Conservation (phyloP, 1,284 basidiomycete genomes). For the Leccinum griseonigrum region DNA sequence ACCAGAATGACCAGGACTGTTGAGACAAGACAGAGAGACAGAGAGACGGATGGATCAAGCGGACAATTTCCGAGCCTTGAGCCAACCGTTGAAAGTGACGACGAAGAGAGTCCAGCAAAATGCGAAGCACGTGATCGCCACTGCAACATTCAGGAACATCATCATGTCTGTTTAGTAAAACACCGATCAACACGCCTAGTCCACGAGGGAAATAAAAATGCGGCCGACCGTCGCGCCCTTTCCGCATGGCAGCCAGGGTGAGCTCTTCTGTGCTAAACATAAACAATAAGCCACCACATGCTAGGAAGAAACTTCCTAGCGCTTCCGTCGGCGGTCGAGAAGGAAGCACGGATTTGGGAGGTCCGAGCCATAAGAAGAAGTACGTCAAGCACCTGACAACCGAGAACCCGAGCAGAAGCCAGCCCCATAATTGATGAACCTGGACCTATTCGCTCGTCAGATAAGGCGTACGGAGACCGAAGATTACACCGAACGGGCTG, state of each 20-base stretch:
- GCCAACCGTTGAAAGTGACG: constrained; percentile 78
- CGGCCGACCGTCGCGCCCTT: constrained; percentile 77
- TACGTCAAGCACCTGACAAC: constrained; percentile 85
- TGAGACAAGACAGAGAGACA: constrained; percentile 8
- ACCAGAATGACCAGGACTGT: constrained; percentile 36
- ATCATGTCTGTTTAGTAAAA: constrained; percentile 57
- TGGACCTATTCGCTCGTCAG: constrained; percentile 52
- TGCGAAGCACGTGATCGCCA: constrained; percentile 79
- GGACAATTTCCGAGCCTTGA: constrained; percentile 46
- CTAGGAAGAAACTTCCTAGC: constrained; percentile 82
- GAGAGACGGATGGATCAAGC: constrained; percentile 17
- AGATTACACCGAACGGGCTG: background rate
- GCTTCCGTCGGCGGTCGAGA: constrained; percentile 95
- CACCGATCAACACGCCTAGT: constrained; percentile 62
- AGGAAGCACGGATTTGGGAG: constrained; percentile 75
- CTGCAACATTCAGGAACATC: constrained; percentile 81
- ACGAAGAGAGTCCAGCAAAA: constrained; percentile 78
- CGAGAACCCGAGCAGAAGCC: constrained; percentile 81
- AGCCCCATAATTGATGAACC: constrained; percentile 91
- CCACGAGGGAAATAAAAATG: constrained; percentile 12
- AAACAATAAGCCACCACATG: constrained; percentile 88
- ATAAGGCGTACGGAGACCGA: background rate
- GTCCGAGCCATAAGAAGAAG: constrained; percentile 89
- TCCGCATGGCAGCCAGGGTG: constrained; percentile 88
- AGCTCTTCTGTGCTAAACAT: constrained; percentile 92